A percentile compares a stretch with the other conserved stretches of the same genome.
These are phyloP conservation scores for Chalciporus chontae DNA, from an alignment of 768 basidiomycete genomes.

Conservation along the genomic window DNA sequence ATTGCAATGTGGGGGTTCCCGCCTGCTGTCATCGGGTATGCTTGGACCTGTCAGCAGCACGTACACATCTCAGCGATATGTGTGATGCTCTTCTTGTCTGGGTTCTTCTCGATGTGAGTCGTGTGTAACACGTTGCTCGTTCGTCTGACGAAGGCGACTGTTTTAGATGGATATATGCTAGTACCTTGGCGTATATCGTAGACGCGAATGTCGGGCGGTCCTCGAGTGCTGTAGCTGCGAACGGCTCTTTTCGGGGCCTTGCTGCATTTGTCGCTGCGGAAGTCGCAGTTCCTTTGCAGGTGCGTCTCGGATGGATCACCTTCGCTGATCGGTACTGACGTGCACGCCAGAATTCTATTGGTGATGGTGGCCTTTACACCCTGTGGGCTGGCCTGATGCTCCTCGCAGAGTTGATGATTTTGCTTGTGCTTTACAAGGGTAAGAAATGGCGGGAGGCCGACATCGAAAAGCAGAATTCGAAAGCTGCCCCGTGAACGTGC, in stretches of 20 bases:
- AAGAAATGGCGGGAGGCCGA: slow-evolving; percentile 54
- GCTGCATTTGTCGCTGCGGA: slow-evolving; percentile 69
- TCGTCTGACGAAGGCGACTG: not conserved
- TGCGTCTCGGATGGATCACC: not conserved
- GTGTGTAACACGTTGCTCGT: not conserved
- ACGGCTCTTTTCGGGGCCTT: slow-evolving; percentile 70
- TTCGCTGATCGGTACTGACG: not conserved
- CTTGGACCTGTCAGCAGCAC: slow-evolving; percentile 67
- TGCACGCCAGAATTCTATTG: slow-evolving; percentile 54
- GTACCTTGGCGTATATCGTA: slow-evolving; percentile 80
- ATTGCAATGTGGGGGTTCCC: slow-evolving; percentile 52
- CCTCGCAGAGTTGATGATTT: slow-evolving; percentile 49
- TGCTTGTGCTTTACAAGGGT: slow-evolving; percentile 63
- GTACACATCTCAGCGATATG: slow-evolving; percentile 69
- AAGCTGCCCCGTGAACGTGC: not conserved
- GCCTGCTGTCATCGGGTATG: slow-evolving; percentile 62
- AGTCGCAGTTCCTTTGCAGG: slow-evolving; percentile 71
- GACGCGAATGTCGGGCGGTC: slow-evolving; percentile 84
- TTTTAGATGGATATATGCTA: slow-evolving; percentile 57
- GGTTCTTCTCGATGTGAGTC: slow-evolving; percentile 71
- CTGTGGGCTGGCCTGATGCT: slow-evolving; percentile 59
- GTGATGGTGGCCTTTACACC: slow-evolving; percentile 80
- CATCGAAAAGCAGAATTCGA: slow-evolving; percentile 39
- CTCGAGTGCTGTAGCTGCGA: slow-evolving; percentile 71
- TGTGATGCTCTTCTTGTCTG: slow-evolving; percentile 68